These are phyloP conservation scores for Monilinia laxa DNA, from an alignment of 2,329 filamentous ascomycete species.

Conservation along the genomic window DNA sequence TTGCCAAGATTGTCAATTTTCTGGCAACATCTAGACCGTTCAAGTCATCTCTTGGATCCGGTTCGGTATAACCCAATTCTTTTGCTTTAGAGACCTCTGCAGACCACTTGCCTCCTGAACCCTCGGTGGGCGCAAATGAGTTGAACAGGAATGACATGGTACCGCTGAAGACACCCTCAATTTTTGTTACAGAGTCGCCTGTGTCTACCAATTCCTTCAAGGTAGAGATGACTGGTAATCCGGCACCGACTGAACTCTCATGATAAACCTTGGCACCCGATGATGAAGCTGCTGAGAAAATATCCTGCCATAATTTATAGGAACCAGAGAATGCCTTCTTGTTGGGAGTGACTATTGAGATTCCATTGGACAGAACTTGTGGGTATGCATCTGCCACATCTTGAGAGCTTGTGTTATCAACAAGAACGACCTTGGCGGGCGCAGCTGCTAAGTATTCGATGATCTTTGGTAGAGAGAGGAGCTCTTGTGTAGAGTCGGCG, in stretches of 20 bases:
- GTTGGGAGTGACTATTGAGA: conserved; percentile 94
- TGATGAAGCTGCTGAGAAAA: conserved; percentile 70
- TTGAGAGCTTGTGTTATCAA: conserved; percentile 95
- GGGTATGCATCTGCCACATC: conserved; percentile 83
- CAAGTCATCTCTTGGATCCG: conserved; percentile 80
- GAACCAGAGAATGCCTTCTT: conserved; percentile 95
- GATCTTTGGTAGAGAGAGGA: conserved; percentile 68
- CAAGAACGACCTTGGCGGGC: conserved; percentile 75
- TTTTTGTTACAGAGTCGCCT: conserved; percentile 85
- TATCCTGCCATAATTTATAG: conserved; percentile 79
- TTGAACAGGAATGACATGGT: conserved; percentile 99
- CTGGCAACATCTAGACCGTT: conserved; percentile 90
- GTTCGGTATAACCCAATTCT: conserved; percentile 87
- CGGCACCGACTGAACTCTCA: conserved; percentile 91
- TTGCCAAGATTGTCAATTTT: conserved; percentile 91
- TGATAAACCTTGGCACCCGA: conserved; percentile 86
- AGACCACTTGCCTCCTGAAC: conserved; percentile 79
- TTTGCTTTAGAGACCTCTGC: conserved; percentile 91
- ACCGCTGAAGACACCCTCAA: conserved; percentile 96
- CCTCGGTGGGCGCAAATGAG: conserved; percentile 81
- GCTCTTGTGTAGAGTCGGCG: conserved; percentile 60
- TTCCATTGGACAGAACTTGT: conserved; percentile 72
- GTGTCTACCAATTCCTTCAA: conserved; percentile 93
- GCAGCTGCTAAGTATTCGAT: conserved; percentile 75
- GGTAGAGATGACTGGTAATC: conserved; percentile 89